Conservation (phyloP, 2,329 filamentous ascomycete genomes). For the Curvularia verruculosa region DNA sequence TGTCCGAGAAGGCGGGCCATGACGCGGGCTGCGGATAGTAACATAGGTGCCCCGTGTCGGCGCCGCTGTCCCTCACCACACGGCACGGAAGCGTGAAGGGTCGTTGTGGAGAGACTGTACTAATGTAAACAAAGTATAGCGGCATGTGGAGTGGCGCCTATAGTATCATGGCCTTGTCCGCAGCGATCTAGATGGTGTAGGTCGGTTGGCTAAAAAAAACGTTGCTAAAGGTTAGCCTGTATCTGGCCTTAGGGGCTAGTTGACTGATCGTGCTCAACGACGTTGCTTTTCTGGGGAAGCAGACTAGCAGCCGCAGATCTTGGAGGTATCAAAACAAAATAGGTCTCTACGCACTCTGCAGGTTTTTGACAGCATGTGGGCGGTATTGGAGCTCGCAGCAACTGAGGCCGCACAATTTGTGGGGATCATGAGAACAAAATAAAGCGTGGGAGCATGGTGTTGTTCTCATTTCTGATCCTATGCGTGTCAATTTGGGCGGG, state of each 20-base stretch:
- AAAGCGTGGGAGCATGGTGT: not conserved
- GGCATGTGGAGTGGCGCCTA: not conserved
- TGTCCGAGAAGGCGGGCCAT: not conserved
- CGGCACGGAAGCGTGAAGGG: not conserved
- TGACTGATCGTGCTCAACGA: not conserved
- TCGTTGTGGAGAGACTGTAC: not conserved
- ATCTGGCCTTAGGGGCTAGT: not conserved
- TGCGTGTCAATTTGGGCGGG: not conserved
- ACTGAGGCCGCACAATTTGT: not conserved
- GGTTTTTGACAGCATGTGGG: not conserved
- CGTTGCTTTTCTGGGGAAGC: slow-evolving; percentile 3
- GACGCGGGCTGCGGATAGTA: slow-evolving; percentile 3
- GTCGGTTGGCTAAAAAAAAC: slow-evolving; percentile 1
- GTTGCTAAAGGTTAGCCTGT: not conserved
- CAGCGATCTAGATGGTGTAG: slow-evolving; percentile 1
- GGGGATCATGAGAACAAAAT: not conserved
- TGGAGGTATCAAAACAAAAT: slow-evolving; percentile 4
- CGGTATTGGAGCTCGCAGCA: not conserved
- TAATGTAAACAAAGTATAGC: not conserved
- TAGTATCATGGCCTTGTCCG: not conserved
- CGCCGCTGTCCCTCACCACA: not conserved
- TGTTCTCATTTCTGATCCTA: not conserved
- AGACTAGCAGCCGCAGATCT: not conserved
- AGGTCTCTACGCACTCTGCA: not conserved
- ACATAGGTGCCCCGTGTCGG: not conserved